phyloP scores from a whole-genome alignment of 1,284 basidiomycete genomes.

The Papiliotrema flavescens region DNA sequence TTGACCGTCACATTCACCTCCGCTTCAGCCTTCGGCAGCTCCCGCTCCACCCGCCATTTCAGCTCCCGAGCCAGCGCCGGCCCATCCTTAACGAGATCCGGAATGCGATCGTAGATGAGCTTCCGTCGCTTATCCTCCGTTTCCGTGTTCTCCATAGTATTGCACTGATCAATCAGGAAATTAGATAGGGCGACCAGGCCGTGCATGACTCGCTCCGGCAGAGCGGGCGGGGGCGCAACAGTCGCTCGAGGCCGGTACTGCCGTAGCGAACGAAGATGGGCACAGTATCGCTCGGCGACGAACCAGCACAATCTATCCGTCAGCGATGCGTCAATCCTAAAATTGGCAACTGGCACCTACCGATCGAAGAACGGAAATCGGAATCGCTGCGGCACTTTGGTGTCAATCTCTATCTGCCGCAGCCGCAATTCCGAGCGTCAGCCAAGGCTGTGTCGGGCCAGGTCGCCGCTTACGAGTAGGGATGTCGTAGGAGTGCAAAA shows the following conservation, averaged over 20 bases:
- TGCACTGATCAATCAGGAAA: conserved; percentile 73
- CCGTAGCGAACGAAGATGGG: conserved; percentile 64
- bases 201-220: conserved; percentile 59
- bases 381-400: conserved; percentile 91
- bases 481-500: conserved; percentile 74
- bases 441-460: conserved; percentile 21
- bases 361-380: conserved; percentile 81
- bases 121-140: conserved; percentile 61
- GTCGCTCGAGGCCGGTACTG: conserved; percentile 51
- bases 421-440: conserved; percentile 70
- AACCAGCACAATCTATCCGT: conserved; percentile 77
- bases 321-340: background rate
- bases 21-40: conserved; percentile 47
- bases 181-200: conserved; percentile 67
- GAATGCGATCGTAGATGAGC: conserved; percentile 73
- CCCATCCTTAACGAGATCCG: conserved; percentile 75
- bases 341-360: conserved; percentile 55
- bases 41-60: conserved; percentile 68
- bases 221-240: conserved; percentile 6
- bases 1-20: background rate
- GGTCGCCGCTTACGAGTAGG: conserved; percentile 42
- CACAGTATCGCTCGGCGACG: conserved; percentile 71
- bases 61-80: conserved; percentile 73
- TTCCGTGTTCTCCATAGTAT: conserved; percentile 57
- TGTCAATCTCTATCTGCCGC: conserved; percentile 85